Conservation (phyloP, 2,329 filamentous ascomycete species). For the Nothopassalora personata region DNA sequence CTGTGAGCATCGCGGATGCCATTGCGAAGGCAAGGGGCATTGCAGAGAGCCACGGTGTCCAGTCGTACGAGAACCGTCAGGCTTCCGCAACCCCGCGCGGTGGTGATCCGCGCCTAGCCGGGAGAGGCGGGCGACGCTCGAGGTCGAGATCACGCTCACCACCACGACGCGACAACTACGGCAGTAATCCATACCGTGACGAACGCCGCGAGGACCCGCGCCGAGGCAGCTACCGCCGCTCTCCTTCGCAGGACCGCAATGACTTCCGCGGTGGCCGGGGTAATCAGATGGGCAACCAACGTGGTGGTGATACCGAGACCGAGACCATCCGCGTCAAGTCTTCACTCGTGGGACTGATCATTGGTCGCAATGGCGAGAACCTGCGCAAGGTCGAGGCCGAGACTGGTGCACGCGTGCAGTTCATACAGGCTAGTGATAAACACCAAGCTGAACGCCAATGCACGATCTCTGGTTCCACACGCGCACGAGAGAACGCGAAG, state of each 20-base stretch:
- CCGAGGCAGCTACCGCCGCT: constrained; percentile 57
- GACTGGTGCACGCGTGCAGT: constrained; percentile 79
- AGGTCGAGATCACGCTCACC: constrained; percentile 67
- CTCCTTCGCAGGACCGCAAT: constrained; percentile 57
- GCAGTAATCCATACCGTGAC: constrained; percentile 70
- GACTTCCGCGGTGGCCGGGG: constrained; percentile 24
- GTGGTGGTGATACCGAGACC: constrained; percentile 59
- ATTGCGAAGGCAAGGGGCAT: constrained; percentile 79
- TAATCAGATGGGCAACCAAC: constrained; percentile 46
- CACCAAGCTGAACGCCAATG: constrained; percentile 73
- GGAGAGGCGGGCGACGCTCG: constrained; percentile 57
- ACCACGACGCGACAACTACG: constrained; percentile 60
- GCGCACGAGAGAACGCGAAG: constrained; percentile 71
- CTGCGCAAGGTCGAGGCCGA: constrained; percentile 78
- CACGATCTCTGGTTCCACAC: constrained; percentile 71
- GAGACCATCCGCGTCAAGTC: constrained; percentile 86
- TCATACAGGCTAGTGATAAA: constrained; percentile 68
- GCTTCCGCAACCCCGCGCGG: constrained; percentile 25
- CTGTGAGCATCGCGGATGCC: constrained; percentile 76
- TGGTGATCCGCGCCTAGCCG: constrained; percentile 45
- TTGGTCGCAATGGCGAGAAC: constrained; percentile 85
- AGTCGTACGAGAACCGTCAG: constrained; percentile 37
- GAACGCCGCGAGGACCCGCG: constrained; percentile 69
- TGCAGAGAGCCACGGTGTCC: constrained; percentile 70
- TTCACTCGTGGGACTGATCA: constrained; percentile 81